Base-by-base conservation (phyloP, 2,329 filamentous ascomycete species). In the Cercospora brassicicola region DNA sequence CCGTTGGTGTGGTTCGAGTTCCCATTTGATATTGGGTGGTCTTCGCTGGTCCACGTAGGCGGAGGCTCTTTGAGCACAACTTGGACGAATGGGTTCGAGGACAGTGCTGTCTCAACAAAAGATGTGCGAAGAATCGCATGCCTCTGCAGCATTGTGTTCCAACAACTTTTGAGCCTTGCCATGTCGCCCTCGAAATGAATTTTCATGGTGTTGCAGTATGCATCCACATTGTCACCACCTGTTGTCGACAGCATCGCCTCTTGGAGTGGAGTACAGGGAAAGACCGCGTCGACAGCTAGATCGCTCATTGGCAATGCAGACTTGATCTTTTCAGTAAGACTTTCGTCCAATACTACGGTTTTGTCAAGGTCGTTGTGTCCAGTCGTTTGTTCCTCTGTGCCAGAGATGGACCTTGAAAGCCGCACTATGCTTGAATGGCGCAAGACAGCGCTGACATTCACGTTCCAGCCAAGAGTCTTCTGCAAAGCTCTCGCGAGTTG, bases 201-300 rank as follows among this genome's bases (percentile, higher is more conserved):
- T 0, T 90, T 78, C 65, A 92, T 87, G 59, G 86, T 87, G 76
- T 96, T 97, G 74, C 86, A 88, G 76, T 97, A 97, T 1, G 88
- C 83, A 1, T 80, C 79, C 10, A 81, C 77, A 1, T 79, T 79
- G 2, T 69, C 82, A 73, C 80, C 80, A 3, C 78, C 72, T 28
- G 80, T 80, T 8, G 87, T 86, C 2, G 88, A 89, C 0, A 97
- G 82, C 93, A 97, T 97, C 0, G 90, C 91, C 80, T 96, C 91
- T 77, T 97, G 94, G 0, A 97, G 81, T 0, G 93, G 91, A 1
- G 93, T 96, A 76, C 94, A 97, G 0, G 93, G 93, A 4, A 94
- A 80, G 8, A 96, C 83, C 1, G 81, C 82, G 31, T 85, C 79
- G 2, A 91, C 81, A 0, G 72, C 23, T 3, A 56, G 48, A 2